Percentiles rank a stretch among this genome's conserved stretches.
Conservation (phyloP, 176 grass and related monocot species). For the Bolboschoenus planiculmis region DNA sequence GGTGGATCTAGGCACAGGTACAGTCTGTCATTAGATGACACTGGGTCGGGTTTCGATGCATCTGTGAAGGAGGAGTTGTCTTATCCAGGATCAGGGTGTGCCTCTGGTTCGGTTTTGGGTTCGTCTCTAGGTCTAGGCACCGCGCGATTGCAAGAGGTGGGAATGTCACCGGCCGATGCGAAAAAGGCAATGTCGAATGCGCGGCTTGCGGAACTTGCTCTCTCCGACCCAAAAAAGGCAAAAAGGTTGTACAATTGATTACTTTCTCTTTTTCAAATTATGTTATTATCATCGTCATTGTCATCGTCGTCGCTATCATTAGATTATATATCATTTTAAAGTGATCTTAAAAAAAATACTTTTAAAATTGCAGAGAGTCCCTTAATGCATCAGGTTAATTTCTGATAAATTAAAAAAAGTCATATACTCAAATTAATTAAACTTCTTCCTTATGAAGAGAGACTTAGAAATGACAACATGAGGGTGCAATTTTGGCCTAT, state of each 20-base stretch:
- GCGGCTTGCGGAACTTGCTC: slow-evolving; percentile 69
- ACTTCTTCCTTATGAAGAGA: too few relatives aligned
- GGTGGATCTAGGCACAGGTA: slow-evolving; percentile 47
- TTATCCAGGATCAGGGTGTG: slow-evolving; percentile 1
- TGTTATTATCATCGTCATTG: not conserved
- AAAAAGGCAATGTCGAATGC: slow-evolving; percentile 62
- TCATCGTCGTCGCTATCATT: too few relatives aligned
- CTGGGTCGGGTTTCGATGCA: slow-evolving; percentile 25
- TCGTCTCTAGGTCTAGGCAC: not conserved
- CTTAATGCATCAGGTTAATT: not conserved
- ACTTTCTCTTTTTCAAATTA: not conserved
- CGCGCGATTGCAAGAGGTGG: slow-evolving; percentile 19
- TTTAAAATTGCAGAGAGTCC: not conserved
- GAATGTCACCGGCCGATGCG: slow-evolving; percentile 28
- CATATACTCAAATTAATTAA: not conserved
- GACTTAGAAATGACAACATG: not conserved
- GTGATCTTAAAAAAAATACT: not conserved
- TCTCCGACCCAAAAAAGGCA: slow-evolving; percentile 67
- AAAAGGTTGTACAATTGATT: slow-evolving; percentile 47
- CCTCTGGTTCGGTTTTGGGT: not conserved
- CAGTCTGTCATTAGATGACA: slow-evolving; percentile 60
- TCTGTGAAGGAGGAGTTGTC: slow-evolving; percentile 39
- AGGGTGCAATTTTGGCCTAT: too few relatives aligned
- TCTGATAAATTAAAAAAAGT: too few relatives aligned
- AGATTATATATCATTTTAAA: not conserved